Evolutionary conservation across 2,329 filamentous ascomycete species (phyloP).

Genomic region (Eurotiales sp.): DNA sequence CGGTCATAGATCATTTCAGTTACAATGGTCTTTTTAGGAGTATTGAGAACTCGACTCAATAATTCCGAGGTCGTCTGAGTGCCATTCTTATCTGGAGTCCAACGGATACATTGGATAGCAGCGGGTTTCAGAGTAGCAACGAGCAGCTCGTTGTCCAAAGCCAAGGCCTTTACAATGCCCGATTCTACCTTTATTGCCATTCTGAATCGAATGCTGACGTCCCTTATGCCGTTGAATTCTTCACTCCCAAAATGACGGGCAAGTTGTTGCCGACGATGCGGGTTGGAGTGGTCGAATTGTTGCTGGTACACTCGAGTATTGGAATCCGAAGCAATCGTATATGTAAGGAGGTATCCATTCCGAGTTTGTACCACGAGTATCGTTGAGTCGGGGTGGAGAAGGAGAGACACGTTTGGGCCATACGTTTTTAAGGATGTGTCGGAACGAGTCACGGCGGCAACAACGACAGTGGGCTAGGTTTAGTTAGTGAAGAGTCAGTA

Average conservation of each 20-base stretch:
- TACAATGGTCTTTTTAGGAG: slow-evolving; percentile 72
- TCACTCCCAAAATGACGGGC: slow-evolving; percentile 63
- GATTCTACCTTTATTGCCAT: slow-evolving; percentile 99
- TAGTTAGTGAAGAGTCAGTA: slow-evolving; percentile 24
- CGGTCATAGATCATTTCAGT: slow-evolving; percentile 88
- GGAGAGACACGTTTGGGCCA: slow-evolving; percentile 76
- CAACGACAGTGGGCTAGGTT: slow-evolving; percentile 74
- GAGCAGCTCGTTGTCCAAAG: slow-evolving; percentile 86
- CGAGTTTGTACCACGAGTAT: slow-evolving; percentile 88
- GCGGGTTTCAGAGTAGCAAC: slow-evolving; percentile 89
- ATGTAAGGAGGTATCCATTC: slow-evolving; percentile 86
- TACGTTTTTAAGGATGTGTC: slow-evolving; percentile 74
- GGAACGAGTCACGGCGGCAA: slow-evolving; percentile 82
- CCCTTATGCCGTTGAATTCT: slow-evolving; percentile 75
- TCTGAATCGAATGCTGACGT: slow-evolving; percentile 86
- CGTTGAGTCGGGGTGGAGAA: slow-evolving; percentile 85
- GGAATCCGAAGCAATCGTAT: slow-evolving; percentile 81
- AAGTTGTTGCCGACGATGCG: slow-evolving; percentile 44
- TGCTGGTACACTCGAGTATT: slow-evolving; percentile 81
- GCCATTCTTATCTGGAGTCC: slow-evolving; percentile 78
- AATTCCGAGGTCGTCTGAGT: slow-evolving; percentile 89
- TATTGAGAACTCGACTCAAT: slow-evolving; percentile 79
- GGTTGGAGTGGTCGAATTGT: slow-evolving; percentile 57
- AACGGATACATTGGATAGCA: slow-evolving; percentile 94
- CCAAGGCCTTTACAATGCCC: slow-evolving; percentile 81